Base-by-base conservation (phyloP, 768 basidiomycete species). In the Leccinum incarnatum region DNA sequence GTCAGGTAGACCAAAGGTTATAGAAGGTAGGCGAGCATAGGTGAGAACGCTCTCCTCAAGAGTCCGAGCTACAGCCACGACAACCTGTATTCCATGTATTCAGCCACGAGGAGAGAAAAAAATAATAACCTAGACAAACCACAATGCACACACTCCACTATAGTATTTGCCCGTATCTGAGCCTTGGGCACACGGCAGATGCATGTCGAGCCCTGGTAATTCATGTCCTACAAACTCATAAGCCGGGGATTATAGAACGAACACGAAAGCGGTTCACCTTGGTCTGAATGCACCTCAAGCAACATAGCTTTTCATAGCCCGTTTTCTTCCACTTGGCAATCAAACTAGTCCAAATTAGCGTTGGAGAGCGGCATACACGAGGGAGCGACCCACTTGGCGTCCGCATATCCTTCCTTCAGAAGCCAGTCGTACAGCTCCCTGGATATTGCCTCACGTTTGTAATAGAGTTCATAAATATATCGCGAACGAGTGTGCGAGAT, bases 311-410 rank as follows among this genome's bases (percentile, higher is more conserved):
- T 76, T 98, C 97, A 72, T 98, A 99, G 5, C 97, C 97, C 12
- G 87, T 79, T 77, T 98, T 99, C 80, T 98, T 98, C 97, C 97
- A 99, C 74, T 99, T 99, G 37, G 97, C 97, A 70, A 99, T 90
- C 70, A 98, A 76, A 70, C 95, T 98, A 63, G 27, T 40, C 54
- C 40, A 40, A 30, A 25, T 59, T 59, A 62, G 63, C 30, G 50
- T 34, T 29, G 40, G 56, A 36, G 42, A 45, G 17, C 19, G 51
- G 54, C n/a, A 58, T 29, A 46, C 49, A 55, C 36, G 32, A 52
- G 45, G 40, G 30, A 40, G 47, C 12, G 30, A 82, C 91, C 69
- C 67, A 96, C 96, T 97, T 97, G 34, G 87, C 87, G 70, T 99
- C 97, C 27, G 91, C 97, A 73, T 98, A 98, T 12, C 92, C 93